Evolutionary conservation across 2,329 filamentous ascomycete species (phyloP).

Genomic region (Nigrograna mackinnonii): DNA sequence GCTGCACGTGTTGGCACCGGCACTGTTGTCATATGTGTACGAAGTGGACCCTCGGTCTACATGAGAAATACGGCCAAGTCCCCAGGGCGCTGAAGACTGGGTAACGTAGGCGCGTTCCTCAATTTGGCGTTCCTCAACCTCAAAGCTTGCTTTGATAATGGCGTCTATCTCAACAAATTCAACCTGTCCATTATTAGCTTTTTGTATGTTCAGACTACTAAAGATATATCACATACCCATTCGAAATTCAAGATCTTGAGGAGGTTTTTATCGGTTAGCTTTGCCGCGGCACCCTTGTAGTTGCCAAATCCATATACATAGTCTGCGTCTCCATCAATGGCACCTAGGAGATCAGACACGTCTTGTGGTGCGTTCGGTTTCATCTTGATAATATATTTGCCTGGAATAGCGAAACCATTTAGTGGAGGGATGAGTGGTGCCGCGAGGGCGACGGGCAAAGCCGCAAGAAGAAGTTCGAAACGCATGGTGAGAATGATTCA

Average conservation of each 20-base stretch:
- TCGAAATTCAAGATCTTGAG: no score
- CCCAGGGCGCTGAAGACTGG: conserved; percentile 44
- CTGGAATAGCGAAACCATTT: conserved; percentile 40
- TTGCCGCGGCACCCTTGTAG: conserved; percentile 44
- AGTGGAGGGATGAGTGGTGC: conserved; percentile 34
- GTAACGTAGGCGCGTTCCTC: conserved; percentile 40
- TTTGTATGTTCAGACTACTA: no score
- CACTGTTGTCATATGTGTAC: conserved; percentile 45
- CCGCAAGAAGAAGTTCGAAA: conserved; percentile 40
- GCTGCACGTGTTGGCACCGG: conserved; percentile 50
- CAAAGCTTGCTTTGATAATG: conserved; percentile 26
- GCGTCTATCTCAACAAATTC: conserved; percentile 46
- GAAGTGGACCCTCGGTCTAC: conserved; percentile 26
- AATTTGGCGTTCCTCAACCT: conserved; percentile 2
- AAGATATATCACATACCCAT: no score
- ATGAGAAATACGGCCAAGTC: conserved; percentile 46
- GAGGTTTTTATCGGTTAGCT: conserved; percentile 34
- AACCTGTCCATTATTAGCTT: conserved; percentile 20
- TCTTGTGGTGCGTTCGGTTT: conserved; percentile 39
- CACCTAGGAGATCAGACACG: conserved; percentile 27
- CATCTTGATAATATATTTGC: conserved; percentile 52
- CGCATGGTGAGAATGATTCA: conserved; percentile 39
- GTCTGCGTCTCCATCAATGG: conserved; percentile 27
- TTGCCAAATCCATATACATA: conserved; percentile 43
- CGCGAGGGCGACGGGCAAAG: conserved; percentile 42